Base-by-base conservation (phyloP, 371 early-diverging fungal species). In the Encephalitozoon hellem region DNA sequence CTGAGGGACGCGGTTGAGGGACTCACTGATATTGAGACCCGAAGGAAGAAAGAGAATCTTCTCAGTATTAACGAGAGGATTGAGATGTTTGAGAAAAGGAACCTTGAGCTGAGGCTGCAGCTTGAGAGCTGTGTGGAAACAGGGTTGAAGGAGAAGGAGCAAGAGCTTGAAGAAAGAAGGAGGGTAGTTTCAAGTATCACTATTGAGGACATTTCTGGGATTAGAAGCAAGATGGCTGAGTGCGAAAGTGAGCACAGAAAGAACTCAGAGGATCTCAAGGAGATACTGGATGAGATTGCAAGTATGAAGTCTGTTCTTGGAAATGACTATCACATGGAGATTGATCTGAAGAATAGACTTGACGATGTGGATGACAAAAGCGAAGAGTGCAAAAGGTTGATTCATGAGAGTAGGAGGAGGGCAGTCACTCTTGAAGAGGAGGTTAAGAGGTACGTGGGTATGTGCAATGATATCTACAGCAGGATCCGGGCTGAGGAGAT, bases 391-490 rank as follows among this genome's bases (percentile, higher is more conserved):
- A 3, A 2, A 41, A 73, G 28, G 18, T 23, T 25, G 23, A 45
- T 47, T n/a, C 21, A 45, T 8, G 67, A 79, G 28, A 76, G 66
- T 3, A 38, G 11, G 18, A 15, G 9, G 18, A 53, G 53, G 3
- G 30, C 43, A 12, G 9, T 28, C 2, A 41, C 21, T 21, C 21
- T 63, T 41, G 51, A 51, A 28, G 68, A 9, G 0, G 65, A 77
- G n/a, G 86, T 88, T 3, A 78, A 81, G 0, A 88, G 90, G 51
- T 69, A 90, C 9, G 84, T 87, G 26, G 74, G 85, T 2, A 67
- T 92, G 18, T 45, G 69, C 39, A 51, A 28, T 9, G 32, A 32
- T 9, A 39, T 9, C 72, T 71, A 11, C n/a, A 43, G 5, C 3
- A 28, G 1, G 45, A 51, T 5, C 12, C 6, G n/a, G 63, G 53